Base-by-base conservation (phyloP, 306 rosid genomes). In the Fragaria iinumae region DNA sequence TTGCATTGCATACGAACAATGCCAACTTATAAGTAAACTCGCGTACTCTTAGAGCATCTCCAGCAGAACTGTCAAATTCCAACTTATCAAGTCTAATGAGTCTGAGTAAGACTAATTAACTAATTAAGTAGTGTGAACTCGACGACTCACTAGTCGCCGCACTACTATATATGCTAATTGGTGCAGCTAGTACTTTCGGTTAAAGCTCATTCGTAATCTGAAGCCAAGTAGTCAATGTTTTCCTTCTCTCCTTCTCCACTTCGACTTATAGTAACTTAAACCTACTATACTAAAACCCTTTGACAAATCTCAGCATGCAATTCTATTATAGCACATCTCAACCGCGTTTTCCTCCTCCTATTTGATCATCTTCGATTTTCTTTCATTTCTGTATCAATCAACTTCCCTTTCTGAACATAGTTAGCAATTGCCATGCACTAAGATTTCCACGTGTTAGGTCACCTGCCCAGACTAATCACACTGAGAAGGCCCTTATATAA, bases 381-480 rank as follows among this genome's bases (percentile, higher is more conserved):
- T 29, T 27, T 14, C 25, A 65, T 65, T 36, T 36, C 23, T 65
- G 70, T 39, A n/a, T 2, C 71, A 38, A 38, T 67, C 50, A 41
- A 11, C 18, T 1, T 5, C 71, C 71, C n/a, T 44, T 44, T 16
- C 18, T 16, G 48, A 57, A 9, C 41, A 10, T 27, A 25, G 29
- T 41, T 65, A 74, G 65, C 77, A 27, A 66, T 9, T 7, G 2
- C 49, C 86, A 85, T 85, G 83, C 83, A 75, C 39, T 25, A 21
- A 57, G 25, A 41, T 34, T 68, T 91, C 86, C 81, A 80, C 84
- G 83, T 79, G 92, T 88, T 88, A 85, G 88, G 89, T 88, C 50
- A 85, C 80, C 88, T 82, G 86, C 78, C 88, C 78, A 56, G 56
- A 64, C 81, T 25, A 57, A 65, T 71, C 55, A 67, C 88, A 86